Evolutionary conservation across 306 rosid genomes (phyloP).

Genomic region (Crataegus laevigata): DNA sequence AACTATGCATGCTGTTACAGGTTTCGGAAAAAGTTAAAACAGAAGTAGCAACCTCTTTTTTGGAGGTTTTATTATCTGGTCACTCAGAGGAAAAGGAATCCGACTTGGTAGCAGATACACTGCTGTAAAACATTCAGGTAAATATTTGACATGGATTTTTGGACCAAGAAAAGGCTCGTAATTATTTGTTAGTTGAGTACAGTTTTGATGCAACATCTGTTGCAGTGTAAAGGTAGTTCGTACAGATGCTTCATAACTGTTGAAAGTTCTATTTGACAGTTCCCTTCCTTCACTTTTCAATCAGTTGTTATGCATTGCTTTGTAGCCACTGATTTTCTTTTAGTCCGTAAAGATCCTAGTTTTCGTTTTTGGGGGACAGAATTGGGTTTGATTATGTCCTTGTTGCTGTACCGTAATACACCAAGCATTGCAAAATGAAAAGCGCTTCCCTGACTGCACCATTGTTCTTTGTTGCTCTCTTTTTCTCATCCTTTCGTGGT

Average conservation of each 20-base stretch:
- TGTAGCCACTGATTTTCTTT: slow-evolving; percentile 6
- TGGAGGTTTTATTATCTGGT: slow-evolving; percentile 27
- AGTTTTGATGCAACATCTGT: slow-evolving; percentile 22
- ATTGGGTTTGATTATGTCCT: not conserved
- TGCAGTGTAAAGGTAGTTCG: slow-evolving; percentile 31
- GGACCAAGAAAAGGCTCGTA: slow-evolving; percentile 13
- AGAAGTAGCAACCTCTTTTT: slow-evolving; percentile 23
- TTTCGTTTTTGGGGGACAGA: not conserved
- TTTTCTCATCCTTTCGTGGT: not conserved
- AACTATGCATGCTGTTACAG: slow-evolving; percentile 39
- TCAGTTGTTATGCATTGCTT: not conserved
- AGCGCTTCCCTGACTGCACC: not conserved
- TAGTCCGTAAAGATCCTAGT: slow-evolving; percentile 1
- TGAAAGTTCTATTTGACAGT: not conserved
- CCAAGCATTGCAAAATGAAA: not conserved
- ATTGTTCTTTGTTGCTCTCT: not conserved
- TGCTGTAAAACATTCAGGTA: slow-evolving; percentile 56
- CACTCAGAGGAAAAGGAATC: slow-evolving; percentile 34
- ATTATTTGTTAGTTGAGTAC: slow-evolving; percentile 27
- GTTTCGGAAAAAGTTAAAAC: slow-evolving; percentile 31
- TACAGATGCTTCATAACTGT: slow-evolving; percentile 20
- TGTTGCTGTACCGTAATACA: not conserved
- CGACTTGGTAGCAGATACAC: slow-evolving; percentile 22
- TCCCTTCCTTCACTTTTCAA: not conserved
- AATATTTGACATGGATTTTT: slow-evolving; percentile 41